Percentiles rank a stretch among this genome's conserved stretches.
These are phyloP conservation scores for Solanum chacoense DNA, from an alignment of 305 asterid species.

Conservation along the genomic window DNA sequence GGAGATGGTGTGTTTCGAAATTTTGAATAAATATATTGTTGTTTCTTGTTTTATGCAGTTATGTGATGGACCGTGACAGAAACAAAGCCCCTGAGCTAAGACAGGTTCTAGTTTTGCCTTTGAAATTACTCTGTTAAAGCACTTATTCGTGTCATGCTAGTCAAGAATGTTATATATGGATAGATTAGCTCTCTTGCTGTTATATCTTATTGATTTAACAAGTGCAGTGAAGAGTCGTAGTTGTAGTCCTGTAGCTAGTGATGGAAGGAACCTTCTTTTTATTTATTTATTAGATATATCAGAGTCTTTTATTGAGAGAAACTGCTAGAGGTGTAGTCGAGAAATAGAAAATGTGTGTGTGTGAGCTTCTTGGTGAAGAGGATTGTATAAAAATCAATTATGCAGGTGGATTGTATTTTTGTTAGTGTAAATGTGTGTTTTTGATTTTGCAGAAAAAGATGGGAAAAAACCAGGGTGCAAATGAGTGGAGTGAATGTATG, in stretches of 20 bases:
- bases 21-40: not conserved
- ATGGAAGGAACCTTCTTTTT: not conserved
- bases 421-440: not conserved
- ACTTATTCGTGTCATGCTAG: not conserved
- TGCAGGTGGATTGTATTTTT: not conserved
- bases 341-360: not conserved
- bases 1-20: not conserved
- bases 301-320: not conserved
- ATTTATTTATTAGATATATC: not conserved
- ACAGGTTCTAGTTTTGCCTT: constrained; percentile 40
- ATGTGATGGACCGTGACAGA: constrained; percentile 86
- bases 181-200: not conserved
- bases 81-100: constrained; percentile 73
- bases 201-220: not conserved
- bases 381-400: not conserved
- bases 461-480: not conserved
- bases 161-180: not conserved
- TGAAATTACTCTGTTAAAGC: not conserved
- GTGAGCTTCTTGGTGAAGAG: not conserved
- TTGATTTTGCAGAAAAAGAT: not conserved
- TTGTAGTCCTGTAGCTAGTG: not conserved
- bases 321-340: not conserved
- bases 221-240: not conserved
- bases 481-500: not conserved
- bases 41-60: constrained; percentile 36